These are phyloP conservation scores for Pseudogymnoascus sp. DNA, from an alignment of 2,329 filamentous ascomycete species.

Conservation along the genomic window DNA sequence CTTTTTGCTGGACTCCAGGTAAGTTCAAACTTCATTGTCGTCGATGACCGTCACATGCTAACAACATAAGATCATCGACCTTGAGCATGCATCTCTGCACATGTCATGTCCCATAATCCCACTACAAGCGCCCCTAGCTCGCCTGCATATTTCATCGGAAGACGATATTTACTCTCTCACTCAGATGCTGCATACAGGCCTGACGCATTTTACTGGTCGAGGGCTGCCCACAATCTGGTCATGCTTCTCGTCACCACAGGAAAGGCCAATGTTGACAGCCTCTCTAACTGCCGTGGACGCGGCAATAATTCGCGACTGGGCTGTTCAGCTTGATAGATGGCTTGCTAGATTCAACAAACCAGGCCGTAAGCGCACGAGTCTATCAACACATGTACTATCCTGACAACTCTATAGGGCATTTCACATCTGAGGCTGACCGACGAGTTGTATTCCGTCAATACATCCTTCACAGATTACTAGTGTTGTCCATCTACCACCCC, in stretches of 20 bases:
- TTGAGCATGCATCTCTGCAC: constrained; percentile 38
- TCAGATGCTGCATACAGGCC: constrained; percentile 39
- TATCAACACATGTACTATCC: neutral
- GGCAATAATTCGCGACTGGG: constrained; percentile 38
- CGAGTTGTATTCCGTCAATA: constrained; percentile 36
- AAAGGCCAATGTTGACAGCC: constrained; percentile 19
- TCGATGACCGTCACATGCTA: constrained; percentile 8
- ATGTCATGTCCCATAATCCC: constrained; percentile 37
- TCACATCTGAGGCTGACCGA: constrained; percentile 30
- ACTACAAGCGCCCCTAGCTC: constrained; percentile 32
- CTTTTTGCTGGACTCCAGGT: constrained; percentile 32
- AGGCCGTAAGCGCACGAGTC: neutral
- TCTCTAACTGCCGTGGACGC: constrained; percentile 34
- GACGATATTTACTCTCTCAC: constrained; percentile 37
- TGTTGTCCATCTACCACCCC: constrained; percentile 38
- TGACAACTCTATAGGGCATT: constrained; percentile 14
- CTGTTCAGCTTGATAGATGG: constrained; percentile 36
- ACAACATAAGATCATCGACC: constrained; percentile 33
- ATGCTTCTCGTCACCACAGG: constrained; percentile 28
- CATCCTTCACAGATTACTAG: constrained; percentile 35
- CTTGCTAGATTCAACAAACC: constrained; percentile 32
- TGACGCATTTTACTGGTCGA: constrained; percentile 37
- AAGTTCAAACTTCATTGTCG: neutral
- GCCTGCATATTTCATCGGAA: constrained; percentile 32
- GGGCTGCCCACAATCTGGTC: constrained; percentile 39